Evolutionary conservation across 441 rosid species (phyloP).

Genomic region (Brassica balearica): DNA sequence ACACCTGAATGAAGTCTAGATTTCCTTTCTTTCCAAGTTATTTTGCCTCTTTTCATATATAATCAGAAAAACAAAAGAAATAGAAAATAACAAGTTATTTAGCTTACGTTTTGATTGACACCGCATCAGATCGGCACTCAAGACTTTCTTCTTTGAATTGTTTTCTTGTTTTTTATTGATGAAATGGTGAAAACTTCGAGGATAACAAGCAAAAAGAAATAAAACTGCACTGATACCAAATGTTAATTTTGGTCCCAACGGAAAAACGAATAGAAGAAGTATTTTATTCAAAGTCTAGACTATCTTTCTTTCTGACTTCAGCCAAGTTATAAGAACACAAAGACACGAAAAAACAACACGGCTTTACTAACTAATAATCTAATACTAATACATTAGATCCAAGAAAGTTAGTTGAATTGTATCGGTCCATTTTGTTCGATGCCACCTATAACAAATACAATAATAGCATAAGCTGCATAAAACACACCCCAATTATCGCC

Average conservation of each 20-base stretch:
- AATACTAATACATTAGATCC: conserved; percentile 5
- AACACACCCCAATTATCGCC: too few species aligned
- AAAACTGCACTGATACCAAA: neutral
- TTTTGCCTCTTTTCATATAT: neutral
- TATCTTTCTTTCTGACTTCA: neutral
- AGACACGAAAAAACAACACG: conserved; percentile 15
- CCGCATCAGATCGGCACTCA: neutral
- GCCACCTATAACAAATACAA: conserved; percentile 34
- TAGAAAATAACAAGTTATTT: neutral
- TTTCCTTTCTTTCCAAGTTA: conserved; percentile 35
- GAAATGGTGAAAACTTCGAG: neutral
- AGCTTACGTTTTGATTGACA: neutral
- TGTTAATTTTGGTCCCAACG: neutral
- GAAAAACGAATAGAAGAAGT: neutral
- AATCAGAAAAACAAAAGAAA: conserved; percentile 2
- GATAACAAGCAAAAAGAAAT: neutral
- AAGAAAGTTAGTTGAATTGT: conserved; percentile 36
- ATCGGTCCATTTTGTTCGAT: conserved; percentile 34
- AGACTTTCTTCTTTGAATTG: neutral
- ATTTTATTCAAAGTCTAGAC: neutral
- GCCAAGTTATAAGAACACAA: conserved; percentile 1
- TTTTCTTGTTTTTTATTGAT: neutral
- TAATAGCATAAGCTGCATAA: neutral
- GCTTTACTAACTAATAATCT: neutral
- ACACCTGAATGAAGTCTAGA: too few species aligned